Base-by-base conservation (phyloP, 768 basidiomycete genomes). In the Mycena rosella region DNA sequence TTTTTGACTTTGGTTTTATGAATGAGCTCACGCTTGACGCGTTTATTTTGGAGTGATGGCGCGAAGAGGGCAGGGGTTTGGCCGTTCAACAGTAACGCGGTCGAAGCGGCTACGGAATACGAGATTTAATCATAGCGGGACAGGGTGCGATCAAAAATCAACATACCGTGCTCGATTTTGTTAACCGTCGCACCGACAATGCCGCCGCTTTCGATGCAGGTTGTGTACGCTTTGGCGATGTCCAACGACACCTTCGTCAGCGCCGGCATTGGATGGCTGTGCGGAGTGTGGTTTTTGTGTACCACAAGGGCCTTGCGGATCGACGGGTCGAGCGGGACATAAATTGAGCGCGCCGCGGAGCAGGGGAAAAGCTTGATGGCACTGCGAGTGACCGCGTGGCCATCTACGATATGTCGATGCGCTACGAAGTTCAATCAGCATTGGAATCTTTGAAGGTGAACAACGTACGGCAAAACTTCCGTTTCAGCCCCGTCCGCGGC, bases 241-340 rank as follows among this genome's bases (percentile, higher is more conserved):
- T 40, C 38, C 17, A 40, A 11, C 17, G 38, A 40, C n/a, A n/a
- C n/a, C n/a, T n/a, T n/a, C n/a, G n/a, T n/a, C n/a, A n/a, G n/a
- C n/a, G n/a, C n/a, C n/a, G 38, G 8, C 38, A 40, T 40, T 7
- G 38, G 72, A 45, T 75, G 70, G 27, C 60, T 66, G 45, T 75
- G 72, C 2, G 74, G 54, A n/a, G 7, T 55, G n/a, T 30, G 26
- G 14, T 17, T 9, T 8, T 45, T 29, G 34, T 47, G 34, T 22
- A 65, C 11, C 11, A 65, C 38, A 3, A 65, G n/a, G 9, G 48
- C 48, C 27, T 51, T 65, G 17, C 63, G 55, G 11, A 65, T 65
- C 2, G 45, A 27, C 0, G 32, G 47, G 18, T 65, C 56, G 36
- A 51, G 26, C 5, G 63, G 63, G 20, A 57, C 45, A 22, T 45